Conservation (phyloP, 2,329 filamentous ascomycete genomes). For the Penicillium oxalicum region DNA sequence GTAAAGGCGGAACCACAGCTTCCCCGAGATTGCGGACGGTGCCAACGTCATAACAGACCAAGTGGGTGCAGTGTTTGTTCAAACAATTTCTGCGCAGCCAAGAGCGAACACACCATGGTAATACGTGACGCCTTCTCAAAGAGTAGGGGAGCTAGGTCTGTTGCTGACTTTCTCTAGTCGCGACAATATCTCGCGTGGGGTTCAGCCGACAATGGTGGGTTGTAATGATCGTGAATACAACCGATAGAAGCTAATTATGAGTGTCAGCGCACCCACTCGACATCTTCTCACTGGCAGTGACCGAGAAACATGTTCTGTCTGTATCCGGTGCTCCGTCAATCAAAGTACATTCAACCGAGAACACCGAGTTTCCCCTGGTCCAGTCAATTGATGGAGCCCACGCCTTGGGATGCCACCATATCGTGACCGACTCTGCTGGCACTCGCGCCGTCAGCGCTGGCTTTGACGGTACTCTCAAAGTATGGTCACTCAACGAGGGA, state of each 20-base stretch:
- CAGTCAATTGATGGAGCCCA: conserved; percentile 79
- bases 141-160: neutral
- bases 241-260: conserved; percentile 13
- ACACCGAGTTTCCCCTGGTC: conserved; percentile 65
- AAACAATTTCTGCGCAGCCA: neutral
- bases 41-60: conserved; percentile 5
- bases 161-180: conserved; percentile 54
- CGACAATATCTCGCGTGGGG: conserved; percentile 97
- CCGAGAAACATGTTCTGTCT: conserved; percentile 67
- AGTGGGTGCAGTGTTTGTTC: neutral
- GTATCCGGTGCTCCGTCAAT: conserved; percentile 79
- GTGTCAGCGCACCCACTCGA: conserved; percentile 69
- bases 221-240: conserved; percentile 26
- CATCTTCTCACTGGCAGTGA: conserved; percentile 77
- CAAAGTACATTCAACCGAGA: conserved; percentile 68
- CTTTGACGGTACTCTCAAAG: conserved; percentile 80
- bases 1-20: conserved; percentile 7
- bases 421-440: conserved; percentile 65
- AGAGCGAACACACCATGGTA: conserved; percentile 19
- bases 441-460: conserved; percentile 73
- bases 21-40: conserved; percentile 1
- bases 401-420: conserved; percentile 84
- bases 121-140: neutral
- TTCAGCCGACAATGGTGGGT: conserved; percentile 75
- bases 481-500: conserved; percentile 63